These are phyloP conservation scores for Cyanodermella asteris DNA, from an alignment of 2,329 filamentous ascomycete genomes.

Conservation along the genomic window DNA sequence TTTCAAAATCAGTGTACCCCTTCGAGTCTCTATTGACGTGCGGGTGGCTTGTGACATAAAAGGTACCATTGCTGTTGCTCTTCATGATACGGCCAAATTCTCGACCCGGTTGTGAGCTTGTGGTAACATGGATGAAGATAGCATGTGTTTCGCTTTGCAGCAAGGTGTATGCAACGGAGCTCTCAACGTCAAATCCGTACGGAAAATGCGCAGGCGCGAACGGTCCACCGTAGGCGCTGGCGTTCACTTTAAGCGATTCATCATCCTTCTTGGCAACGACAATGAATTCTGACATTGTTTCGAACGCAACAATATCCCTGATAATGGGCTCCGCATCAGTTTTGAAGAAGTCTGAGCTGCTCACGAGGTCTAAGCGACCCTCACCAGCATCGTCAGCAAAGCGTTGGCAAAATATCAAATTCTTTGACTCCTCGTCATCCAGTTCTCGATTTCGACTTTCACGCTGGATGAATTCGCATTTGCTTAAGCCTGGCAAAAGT, in stretches of 20 bases:
- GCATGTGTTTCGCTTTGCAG: conserved; percentile 88
- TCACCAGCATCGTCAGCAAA: conserved; percentile 38
- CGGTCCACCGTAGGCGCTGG: conserved; percentile 61
- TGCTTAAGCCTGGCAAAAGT: conserved; percentile 49
- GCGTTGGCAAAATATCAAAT: conserved; percentile 44
- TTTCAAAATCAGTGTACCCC: conserved; percentile 88
- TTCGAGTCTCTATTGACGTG: conserved; percentile 58
- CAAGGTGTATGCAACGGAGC: conserved; percentile 73
- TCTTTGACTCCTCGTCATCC: conserved; percentile 36
- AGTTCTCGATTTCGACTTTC: conserved; percentile 22
- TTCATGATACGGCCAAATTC: conserved; percentile 80
- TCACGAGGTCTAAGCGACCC: conserved; percentile 46
- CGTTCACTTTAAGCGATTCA: conserved; percentile 50
- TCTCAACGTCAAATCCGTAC: conserved; percentile 54
- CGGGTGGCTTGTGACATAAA: conserved; percentile 64
- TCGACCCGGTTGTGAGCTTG: conserved; percentile 39
- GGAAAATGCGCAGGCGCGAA: conserved; percentile 80
- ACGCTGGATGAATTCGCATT: conserved; percentile 69
- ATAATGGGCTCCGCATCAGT: conserved; percentile 42
- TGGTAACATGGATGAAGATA: conserved; percentile 80
- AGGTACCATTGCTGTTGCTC: conserved; percentile 95
- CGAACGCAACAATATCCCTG: conserved; percentile 65
- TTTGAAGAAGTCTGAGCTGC: conserved; percentile 58
- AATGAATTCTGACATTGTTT: conserved; percentile 92
- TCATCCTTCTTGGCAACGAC: conserved; percentile 56